phyloP scores from a whole-genome alignment of 116 monocot species.

The Papilionanthe hybrid region DNA sequence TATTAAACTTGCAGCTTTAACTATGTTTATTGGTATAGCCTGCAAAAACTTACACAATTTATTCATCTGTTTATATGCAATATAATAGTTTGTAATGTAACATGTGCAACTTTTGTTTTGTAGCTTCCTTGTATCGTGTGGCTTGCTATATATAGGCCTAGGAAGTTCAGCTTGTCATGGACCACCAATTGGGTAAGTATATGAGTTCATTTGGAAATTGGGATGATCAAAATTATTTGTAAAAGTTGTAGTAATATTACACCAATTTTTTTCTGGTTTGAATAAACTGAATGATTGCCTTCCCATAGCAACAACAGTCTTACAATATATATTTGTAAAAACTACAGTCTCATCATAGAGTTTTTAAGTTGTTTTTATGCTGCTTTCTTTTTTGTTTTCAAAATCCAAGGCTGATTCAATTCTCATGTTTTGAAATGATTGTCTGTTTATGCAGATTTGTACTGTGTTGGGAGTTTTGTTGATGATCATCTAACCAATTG shows the following conservation, averaged over 20 bases:
- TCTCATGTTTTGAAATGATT: background rate
- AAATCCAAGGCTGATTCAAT: background rate
- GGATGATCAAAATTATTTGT: too few species aligned
- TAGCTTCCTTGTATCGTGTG: conserved; percentile 62
- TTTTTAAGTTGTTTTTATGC: background rate
- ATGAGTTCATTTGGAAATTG: background rate
- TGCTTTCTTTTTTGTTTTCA: background rate
- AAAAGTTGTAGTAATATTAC: too few species aligned
- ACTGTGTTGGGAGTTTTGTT: conserved; percentile 31
- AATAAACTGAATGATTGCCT: too few species aligned
- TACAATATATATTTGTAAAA: too few species aligned
- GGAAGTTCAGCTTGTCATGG: conserved; percentile 49
- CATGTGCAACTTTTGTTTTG: background rate
- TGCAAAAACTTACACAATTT: background rate
- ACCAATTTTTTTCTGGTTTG: too few species aligned
- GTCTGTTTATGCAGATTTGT: conserved; percentile 24
- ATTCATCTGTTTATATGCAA: too few species aligned
- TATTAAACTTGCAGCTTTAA: conserved; percentile 22
- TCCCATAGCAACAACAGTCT: too few species aligned
- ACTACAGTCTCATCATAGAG: too few species aligned
- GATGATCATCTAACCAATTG: conserved; percentile 38
- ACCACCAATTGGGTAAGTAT: conserved; percentile 43
- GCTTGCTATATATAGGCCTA: conserved; percentile 48
- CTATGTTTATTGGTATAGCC: conserved; percentile 41
- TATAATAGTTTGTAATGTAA: background rate